A percentile compares a stretch with the other conserved stretches of the same genome.
phyloP scores from a whole-genome alignment of 106 monocot species.

The Alisma plantagoaquatica region DNA sequence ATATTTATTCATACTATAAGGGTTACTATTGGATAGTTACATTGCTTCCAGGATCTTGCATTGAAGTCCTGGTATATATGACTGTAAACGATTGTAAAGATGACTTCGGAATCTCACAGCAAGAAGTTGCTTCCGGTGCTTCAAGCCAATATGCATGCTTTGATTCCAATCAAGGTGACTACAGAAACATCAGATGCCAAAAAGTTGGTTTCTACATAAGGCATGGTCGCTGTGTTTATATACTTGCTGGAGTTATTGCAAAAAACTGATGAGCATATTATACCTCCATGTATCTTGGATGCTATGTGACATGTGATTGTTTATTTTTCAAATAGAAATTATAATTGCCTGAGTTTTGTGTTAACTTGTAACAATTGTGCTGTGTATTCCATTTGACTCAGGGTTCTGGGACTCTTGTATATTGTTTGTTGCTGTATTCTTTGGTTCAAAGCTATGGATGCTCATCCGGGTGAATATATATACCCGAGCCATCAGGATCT shows the following conservation, averaged over 20 bases:
- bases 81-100: not conserved
- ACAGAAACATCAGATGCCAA: slow-evolving; percentile 14
- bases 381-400: slow-evolving; percentile 16
- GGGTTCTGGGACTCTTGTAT: slow-evolving; percentile 18
- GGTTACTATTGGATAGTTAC: too few species aligned
- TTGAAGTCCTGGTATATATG: not conserved
- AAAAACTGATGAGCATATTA: slow-evolving; percentile 10
- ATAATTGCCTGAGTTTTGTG: slow-evolving; percentile 23
- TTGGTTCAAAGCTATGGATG: slow-evolving; percentile 27
- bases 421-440: slow-evolving; percentile 22
- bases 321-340: slow-evolving; percentile 28
- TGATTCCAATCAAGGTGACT: slow-evolving; percentile 33
- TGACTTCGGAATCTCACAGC: slow-evolving; percentile 11
- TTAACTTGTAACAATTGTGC: slow-evolving; percentile 7
- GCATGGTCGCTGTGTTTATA: slow-evolving; percentile 11
- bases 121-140: too few species aligned
- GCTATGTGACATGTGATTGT: slow-evolving; percentile 12
- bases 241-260: too few species aligned
- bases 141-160: slow-evolving; percentile 11
- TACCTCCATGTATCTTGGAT: slow-evolving; percentile 14
- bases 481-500: slow-evolving; percentile 14
- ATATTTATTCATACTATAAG: too few species aligned
- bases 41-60: not conserved
- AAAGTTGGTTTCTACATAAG: slow-evolving; percentile 2
- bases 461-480: slow-evolving; percentile 23